Conservation (phyloP, 345 rosid species). For the Raphanus sativus region DNA sequence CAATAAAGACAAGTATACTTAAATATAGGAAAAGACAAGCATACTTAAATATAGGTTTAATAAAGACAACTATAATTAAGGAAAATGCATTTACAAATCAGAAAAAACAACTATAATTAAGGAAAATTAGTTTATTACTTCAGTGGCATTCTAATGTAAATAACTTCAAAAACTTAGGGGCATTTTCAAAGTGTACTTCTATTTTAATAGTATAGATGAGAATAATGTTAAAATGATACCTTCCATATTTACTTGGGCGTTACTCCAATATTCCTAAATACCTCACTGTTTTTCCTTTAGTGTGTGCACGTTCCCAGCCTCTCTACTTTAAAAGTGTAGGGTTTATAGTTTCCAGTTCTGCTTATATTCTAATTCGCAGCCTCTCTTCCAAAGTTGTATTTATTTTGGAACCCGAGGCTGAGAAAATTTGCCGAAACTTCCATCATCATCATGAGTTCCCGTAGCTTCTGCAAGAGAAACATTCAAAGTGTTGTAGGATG, state of each 20-base stretch:
- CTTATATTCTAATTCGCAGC: constrained; percentile 15
- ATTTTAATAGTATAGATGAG: not conserved
- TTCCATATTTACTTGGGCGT: constrained; percentile 33
- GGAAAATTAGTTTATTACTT: too few species aligned
- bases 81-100: too few species aligned
- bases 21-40: too few species aligned
- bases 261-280: constrained; percentile 25
- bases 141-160: too few species aligned
- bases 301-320: not conserved
- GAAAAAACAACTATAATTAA: too few species aligned
- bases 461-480: constrained; percentile 39
- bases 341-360: constrained; percentile 7
- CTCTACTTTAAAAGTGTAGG: constrained; percentile 21
- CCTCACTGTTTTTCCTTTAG: constrained; percentile 3
- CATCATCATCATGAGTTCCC: constrained; percentile 37
- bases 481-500: too few species aligned
- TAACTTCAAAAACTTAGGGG: too few species aligned
- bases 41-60: too few species aligned
- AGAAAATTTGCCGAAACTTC: not conserved
- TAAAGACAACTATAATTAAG: too few species aligned
- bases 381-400: constrained; percentile 5
- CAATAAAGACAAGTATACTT: too few species aligned
- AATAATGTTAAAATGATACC: not conserved
- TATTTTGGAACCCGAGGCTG: not conserved
- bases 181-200: too few species aligned